Evolutionary conservation across 2,329 filamentous ascomycete genomes (phyloP).

Genomic region (Nannizziopsis arthrosporioides): DNA sequence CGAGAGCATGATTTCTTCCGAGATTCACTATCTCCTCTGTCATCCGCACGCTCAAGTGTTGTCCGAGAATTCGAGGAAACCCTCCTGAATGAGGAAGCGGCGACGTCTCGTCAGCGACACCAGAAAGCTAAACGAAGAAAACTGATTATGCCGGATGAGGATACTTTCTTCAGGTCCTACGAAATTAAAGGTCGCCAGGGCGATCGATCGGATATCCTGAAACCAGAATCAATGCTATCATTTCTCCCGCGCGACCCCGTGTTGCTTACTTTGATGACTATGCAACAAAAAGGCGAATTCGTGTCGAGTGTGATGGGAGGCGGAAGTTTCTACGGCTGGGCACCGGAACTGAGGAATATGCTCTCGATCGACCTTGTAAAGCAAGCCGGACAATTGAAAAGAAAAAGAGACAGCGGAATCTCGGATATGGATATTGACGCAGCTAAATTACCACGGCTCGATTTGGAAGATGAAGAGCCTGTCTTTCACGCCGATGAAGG

Average conservation of each 20-base stretch:
- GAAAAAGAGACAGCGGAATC: constrained; percentile 82
- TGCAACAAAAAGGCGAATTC: constrained; percentile 85
- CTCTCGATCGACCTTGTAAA: constrained; percentile 75
- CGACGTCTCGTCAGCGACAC: constrained; percentile 46
- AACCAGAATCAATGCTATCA: constrained; percentile 65
- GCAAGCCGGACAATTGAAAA: constrained; percentile 69
- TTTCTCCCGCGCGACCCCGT: constrained; percentile 82
- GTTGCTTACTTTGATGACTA: constrained; percentile 73
- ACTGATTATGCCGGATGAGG: constrained; percentile 66
- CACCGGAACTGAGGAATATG: constrained; percentile 82
- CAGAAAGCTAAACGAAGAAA: constrained; percentile 70
- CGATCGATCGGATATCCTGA: constrained; percentile 76
- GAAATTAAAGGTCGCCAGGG: constrained; percentile 79
- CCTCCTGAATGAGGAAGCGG: constrained; percentile 43
- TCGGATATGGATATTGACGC: constrained; percentile 64
- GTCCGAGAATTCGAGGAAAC: constrained; percentile 51
- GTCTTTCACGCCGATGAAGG: constrained; percentile 39
- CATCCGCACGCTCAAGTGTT: constrained; percentile 41
- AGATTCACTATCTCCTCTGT: constrained; percentile 44
- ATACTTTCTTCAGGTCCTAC: constrained; percentile 62
- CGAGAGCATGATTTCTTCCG: constrained; percentile 28
- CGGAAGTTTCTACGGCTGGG: constrained; percentile 67
- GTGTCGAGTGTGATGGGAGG: constrained; percentile 78
- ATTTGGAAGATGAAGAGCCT: constrained; percentile 56
- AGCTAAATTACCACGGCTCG: constrained; percentile 51